Evolutionary conservation across 768 basidiomycete species (phyloP), one percentile per base, ranked within the genome.

Genomic region (Boletus eberwhitei): DNA sequence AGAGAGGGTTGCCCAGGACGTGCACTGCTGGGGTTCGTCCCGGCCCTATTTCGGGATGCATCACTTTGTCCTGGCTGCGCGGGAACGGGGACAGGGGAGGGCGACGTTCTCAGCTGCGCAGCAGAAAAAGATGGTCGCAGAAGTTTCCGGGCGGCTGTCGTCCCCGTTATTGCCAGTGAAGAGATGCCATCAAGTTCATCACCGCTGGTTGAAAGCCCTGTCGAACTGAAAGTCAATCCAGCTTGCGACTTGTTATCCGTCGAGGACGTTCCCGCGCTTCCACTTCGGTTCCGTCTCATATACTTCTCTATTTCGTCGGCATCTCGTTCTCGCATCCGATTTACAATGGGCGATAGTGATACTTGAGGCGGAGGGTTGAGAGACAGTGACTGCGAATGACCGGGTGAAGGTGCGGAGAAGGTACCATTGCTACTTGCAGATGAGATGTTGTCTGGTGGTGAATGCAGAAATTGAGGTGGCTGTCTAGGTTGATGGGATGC

Each of bases 261-360:
- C 1, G 87, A 88, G 19, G 86, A 78, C 24, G 85, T 86, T 41
- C 82, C 84, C 52, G 79, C 84, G 63, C 89, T 90, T 47, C 88
- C 90, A 65, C 90, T 93, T 53, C 91, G 82, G 74, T 88, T 89
- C 53, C 91, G 81, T 57, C 81, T 77, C 67, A 90, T 77, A 66
- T 91, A 93, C 64, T 91, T 89, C 68, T 91, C 90, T 78, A 88
- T 90, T 36, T 91, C 92, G 66, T 87, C 88, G 19, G 90, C 90
- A 66, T 93, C 91, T 53, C 84, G 79, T 71, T 91, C 87, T 60
- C 85, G 82, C 78, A 93, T 86, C 34, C 90, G 87, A 61, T 76
- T 86, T 29, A 86, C 88, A 53, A 93, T 81, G 3, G 90, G 91
- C 4, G 91, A 88, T 50, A 92, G 68, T 22, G 82, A 82, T 40